Evolutionary conservation across 495 filamentous ascomycete genomes (phyloP), one percentile per base, ranked within the genome.

Genomic region (Hamigera avellanea): DNA sequence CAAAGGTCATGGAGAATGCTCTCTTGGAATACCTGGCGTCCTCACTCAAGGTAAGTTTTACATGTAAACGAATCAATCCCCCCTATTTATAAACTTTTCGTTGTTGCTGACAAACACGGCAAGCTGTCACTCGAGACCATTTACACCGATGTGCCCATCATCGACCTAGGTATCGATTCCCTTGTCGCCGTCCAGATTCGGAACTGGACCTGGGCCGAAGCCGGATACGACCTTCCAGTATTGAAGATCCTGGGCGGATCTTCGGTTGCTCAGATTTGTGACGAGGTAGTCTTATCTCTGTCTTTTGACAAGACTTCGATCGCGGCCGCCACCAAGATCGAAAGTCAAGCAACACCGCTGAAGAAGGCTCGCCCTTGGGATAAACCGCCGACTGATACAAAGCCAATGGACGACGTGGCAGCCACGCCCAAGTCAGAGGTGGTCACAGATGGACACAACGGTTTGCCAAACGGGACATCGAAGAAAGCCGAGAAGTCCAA

Each of bases 181-280:
- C 26, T 59, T 6, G 39, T 59, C 2, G 50, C 57, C 10, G 53
- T 59, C 7, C 42, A 53, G 13, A 35, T 61, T 15, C 39, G 57
- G 1, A 23, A 19, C 14, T 61, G 57, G 57, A 45, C 57, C 16
- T 45, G 47, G 33, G 55, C 51, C 13, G 44, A 55, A 15, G 21
- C 61, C 6, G 40, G 46, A 0, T 44, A 44, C n/a, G 61, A 70
- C 13, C 41, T 73, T 1, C 59, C 63, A 2, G 66, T 73, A 4
- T 57, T 70, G 39, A 67, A 74, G 53, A 62, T 76, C 26, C 39
- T 75, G 10, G 50, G 59, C 6, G 61, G 55, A 8, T 45, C 45
- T 14, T 59, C 61, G 1, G 18, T 36, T 2, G 17, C 21, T 25
- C 37, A 35, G 21, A n/a, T 39, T 2, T 38, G 25, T 19, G 17